phyloP scores from a whole-genome alignment of 345 rosid species.

The Noccaea bulbosa region DNA sequence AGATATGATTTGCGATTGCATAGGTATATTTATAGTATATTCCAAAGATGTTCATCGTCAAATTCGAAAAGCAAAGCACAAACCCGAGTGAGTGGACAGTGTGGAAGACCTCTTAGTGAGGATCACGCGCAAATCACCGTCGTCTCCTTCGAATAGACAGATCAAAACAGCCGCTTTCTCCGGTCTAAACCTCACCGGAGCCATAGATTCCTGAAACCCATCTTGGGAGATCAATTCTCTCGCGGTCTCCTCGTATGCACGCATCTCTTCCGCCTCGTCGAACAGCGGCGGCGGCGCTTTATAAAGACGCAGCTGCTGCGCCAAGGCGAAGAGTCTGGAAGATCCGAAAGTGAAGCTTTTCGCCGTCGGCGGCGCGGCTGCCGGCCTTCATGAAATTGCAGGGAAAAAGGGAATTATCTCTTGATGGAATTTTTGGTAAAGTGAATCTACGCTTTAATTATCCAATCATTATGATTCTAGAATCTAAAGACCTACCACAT shows the following conservation, averaged over 20 bases:
- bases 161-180: slow-evolving; percentile 85
- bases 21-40: neutral
- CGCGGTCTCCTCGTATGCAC: slow-evolving; percentile 26
- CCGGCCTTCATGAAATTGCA: slow-evolving; percentile 12
- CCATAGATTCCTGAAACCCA: slow-evolving; percentile 68
- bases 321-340: slow-evolving; percentile 49
- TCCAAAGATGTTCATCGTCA: neutral
- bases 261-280: slow-evolving; percentile 56
- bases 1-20: neutral
- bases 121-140: slow-evolving; percentile 75
- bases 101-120: slow-evolving; percentile 79
- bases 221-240: slow-evolving; percentile 60
- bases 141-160: slow-evolving; percentile 75
- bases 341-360: neutral
- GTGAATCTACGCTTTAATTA: neutral
- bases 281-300: slow-evolving; percentile 57
- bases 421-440: neutral
- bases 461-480: no score
- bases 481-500: no score
- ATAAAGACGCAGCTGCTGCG: slow-evolving; percentile 74
- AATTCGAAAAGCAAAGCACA: slow-evolving; percentile 33
- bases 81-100: slow-evolving; percentile 78
- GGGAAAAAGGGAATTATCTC: neutral
- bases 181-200: slow-evolving; percentile 40
- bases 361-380: slow-evolving; percentile 1